Evolutionary conservation across 805 yeast genomes (phyloP).

Genomic region (Debaryomyces prosopidis): DNA sequence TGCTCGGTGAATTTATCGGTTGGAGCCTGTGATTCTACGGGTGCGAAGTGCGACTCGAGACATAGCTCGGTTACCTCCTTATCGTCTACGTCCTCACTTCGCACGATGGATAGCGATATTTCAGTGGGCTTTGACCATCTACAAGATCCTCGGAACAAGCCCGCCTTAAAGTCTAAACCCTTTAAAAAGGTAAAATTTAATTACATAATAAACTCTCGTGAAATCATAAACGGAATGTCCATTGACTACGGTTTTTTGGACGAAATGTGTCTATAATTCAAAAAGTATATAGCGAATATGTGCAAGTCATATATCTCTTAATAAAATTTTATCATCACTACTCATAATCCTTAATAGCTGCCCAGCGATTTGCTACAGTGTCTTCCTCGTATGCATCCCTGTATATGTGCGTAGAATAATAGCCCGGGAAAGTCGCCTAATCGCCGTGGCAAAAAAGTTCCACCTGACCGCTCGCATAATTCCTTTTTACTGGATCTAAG

Average conservation of each 20-base stretch:
- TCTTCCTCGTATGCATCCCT: no score
- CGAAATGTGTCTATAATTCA: conserved; percentile 26
- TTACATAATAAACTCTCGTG: conserved; percentile 44
- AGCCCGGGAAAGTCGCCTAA: no score
- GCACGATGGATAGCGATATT: not conserved
- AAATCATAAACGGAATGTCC: conserved; percentile 43
- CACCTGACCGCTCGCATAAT: no score
- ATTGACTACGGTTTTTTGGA: conserved; percentile 46
- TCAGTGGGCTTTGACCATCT: not conserved
- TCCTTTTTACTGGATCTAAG: no score
- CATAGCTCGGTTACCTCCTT: not conserved
- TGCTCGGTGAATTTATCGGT: not conserved
- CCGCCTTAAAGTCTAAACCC: conserved; percentile 2
- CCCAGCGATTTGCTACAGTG: no score
- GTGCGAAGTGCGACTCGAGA: not conserved
- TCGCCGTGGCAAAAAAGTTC: no score
- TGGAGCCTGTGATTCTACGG: not conserved
- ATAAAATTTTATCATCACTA: no score
- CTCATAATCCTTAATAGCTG: no score
- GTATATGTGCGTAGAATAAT: no score
- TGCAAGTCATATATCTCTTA: no score
- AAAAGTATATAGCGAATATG: no score
- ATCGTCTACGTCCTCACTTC: conserved; percentile 1
- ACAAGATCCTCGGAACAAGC: not conserved
- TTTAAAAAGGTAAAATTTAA: conserved; percentile 42